A percentile compares a stretch with the other conserved stretches of the same genome.
Conservation (phyloP, 345 rosid species). For the Populus alba region DNA sequence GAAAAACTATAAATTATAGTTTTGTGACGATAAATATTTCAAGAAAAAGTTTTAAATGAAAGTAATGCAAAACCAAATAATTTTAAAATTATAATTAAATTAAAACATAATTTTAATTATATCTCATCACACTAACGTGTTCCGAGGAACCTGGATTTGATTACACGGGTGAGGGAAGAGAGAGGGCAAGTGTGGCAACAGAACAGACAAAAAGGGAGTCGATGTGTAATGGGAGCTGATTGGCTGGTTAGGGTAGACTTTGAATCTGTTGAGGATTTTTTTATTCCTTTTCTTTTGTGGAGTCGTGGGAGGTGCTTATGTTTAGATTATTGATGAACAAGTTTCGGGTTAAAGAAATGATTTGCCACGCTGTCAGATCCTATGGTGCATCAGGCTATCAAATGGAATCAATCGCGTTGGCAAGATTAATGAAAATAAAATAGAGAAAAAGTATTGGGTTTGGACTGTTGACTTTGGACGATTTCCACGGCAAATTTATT, state of each 20-base stretch:
- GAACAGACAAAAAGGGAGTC: constrained; percentile 2
- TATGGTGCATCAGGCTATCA: too few relatives aligned
- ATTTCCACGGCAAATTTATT: neutral
- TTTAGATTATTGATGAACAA: too few relatives aligned
- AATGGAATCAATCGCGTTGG: too few relatives aligned
- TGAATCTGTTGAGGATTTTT: neutral
- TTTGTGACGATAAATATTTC: neutral
- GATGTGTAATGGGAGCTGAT: neutral
- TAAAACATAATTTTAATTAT: too few relatives aligned
- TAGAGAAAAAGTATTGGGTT: too few relatives aligned
- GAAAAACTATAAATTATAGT: neutral
- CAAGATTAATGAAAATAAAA: too few relatives aligned
- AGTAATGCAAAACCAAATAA: too few relatives aligned
- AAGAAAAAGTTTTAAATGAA: neutral
- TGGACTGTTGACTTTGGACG: neutral
- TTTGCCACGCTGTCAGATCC: too few relatives aligned
- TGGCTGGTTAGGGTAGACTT: neutral
- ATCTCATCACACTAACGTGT: too few relatives aligned
- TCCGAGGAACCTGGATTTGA: too few relatives aligned
- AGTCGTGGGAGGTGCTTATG: neutral
- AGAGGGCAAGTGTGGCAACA: neutral
- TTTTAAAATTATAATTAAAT: too few relatives aligned
- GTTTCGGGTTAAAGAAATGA: too few relatives aligned
- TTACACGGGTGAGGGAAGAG: neutral
- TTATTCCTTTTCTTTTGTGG: neutral